Conservation (phyloP, 2,329 filamentous ascomycete species). For the Pseudogymnoascus sp. region DNA sequence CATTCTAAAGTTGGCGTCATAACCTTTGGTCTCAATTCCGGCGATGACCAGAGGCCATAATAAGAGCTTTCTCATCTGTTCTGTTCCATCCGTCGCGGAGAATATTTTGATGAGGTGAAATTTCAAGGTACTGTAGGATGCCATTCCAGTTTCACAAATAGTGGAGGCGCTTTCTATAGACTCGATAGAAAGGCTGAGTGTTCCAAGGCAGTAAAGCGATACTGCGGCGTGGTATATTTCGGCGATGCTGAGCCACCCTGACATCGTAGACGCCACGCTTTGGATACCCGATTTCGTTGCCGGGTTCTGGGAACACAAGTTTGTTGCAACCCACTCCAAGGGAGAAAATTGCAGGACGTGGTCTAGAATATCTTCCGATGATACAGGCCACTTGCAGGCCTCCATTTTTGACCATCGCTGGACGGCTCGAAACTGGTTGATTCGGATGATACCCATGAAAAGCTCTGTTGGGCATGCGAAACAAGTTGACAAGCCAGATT, state of each 20-base stretch:
- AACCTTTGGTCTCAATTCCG: background rate
- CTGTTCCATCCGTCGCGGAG: background rate
- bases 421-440: background rate
- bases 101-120: background rate
- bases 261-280: background rate
- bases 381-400: background rate
- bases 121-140: background rate
- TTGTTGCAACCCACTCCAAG: background rate
- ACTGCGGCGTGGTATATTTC: conserved; percentile 3
- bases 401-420: background rate
- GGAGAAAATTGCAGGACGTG: background rate
- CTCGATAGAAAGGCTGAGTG: background rate
- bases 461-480: background rate
- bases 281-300: background rate
- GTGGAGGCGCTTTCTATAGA: background rate
- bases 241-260: background rate
- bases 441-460: background rate
- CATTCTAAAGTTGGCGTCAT: background rate
- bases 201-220: background rate
- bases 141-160: background rate
- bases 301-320: background rate
- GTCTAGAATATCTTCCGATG: background rate
- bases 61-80: background rate
- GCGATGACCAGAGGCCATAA: background rate
- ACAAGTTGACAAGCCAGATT: background rate